phyloP scores from a whole-genome alignment of 2,329 filamentous ascomycete genomes.

The Fusarium heterosporum region DNA sequence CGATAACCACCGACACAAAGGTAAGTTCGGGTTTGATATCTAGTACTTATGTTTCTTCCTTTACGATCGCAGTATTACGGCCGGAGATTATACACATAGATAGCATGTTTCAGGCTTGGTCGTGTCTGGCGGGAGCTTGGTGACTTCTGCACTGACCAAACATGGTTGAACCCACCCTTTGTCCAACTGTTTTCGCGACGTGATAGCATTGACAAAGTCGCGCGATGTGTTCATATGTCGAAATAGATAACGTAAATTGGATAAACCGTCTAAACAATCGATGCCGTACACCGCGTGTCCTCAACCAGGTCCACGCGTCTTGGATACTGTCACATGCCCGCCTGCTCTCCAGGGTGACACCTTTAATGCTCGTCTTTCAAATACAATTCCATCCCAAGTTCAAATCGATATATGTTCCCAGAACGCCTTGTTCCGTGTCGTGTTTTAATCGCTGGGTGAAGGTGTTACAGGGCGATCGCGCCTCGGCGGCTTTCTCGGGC shows the following conservation, averaged over 20 bases:
- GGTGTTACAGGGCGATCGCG: slow-evolving; percentile 76
- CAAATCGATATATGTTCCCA: slow-evolving; percentile 44
- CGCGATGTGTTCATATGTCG: not conserved
- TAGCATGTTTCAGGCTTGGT: not conserved
- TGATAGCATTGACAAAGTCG: not conserved
- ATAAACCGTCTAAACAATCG: slow-evolving; percentile 42
- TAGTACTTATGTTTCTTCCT: not conserved
- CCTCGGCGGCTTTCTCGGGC: slow-evolving; percentile 84
- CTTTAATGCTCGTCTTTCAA: slow-evolving; percentile 36
- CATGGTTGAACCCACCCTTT: not conserved
- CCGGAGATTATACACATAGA: not conserved
- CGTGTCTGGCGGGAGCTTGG: not conserved
- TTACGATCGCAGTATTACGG: not conserved
- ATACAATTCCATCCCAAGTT: slow-evolving; percentile 44
- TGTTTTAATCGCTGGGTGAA: slow-evolving; percentile 35
- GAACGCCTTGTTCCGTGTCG: slow-evolving; percentile 47
- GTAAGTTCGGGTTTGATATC: not conserved
- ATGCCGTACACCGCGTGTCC: slow-evolving; percentile 38
- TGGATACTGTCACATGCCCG: slow-evolving; percentile 29
- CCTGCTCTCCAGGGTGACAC: slow-evolving; percentile 8
- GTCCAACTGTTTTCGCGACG: not conserved
- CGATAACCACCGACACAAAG: not conserved
- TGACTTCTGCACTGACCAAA: not conserved
- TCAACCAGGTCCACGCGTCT: slow-evolving; percentile 21
- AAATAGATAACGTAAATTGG: slow-evolving; percentile 20